A percentile compares a stretch with the other conserved stretches of the same genome.
Evolutionary conservation across 768 basidiomycete species (phyloP).

Genomic region (Trametes maxima): DNA sequence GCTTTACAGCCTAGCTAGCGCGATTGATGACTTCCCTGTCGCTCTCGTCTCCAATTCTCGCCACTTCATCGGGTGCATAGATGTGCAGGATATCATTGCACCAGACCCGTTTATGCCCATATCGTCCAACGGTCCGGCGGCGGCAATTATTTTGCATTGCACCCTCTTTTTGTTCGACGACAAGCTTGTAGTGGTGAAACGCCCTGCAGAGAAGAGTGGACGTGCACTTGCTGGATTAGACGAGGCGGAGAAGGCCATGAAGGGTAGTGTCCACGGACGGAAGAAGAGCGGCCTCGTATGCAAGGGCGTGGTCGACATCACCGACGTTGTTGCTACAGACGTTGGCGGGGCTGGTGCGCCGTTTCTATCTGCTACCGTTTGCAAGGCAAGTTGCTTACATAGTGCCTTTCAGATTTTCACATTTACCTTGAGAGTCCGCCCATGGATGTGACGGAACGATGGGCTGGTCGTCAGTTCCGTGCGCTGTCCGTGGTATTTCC

Average conservation of each 20-base stretch:
- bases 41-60: conserved; percentile 87
- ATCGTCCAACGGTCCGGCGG: conserved; percentile 44
- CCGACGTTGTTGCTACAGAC: conserved; percentile 82
- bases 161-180: conserved; percentile 94
- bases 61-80: conserved; percentile 88
- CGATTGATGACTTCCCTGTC: conserved; percentile 90
- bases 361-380: background rate
- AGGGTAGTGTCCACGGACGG: conserved; percentile 63
- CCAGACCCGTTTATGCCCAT: conserved; percentile 41
- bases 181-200: conserved; percentile 88
- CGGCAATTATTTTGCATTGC: conserved; percentile 61
- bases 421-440: conserved; percentile 84
- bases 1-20: conserved; percentile 81
- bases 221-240: conserved; percentile 74
- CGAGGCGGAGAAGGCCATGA: conserved; percentile 73
- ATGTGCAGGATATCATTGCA: conserved; percentile 79
- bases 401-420: conserved; percentile 65
- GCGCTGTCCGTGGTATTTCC: conserved; percentile 78
- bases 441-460: conserved; percentile 78
- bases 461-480: conserved; percentile 87
- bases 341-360: conserved; percentile 80
- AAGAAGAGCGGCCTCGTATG: conserved; percentile 82
- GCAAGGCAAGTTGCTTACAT: background rate
- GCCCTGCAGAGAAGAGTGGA: conserved; percentile 77
- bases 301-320: conserved; percentile 83